Conservation (phyloP, 179 eudicot species). For the Spinacia oleracea region DNA sequence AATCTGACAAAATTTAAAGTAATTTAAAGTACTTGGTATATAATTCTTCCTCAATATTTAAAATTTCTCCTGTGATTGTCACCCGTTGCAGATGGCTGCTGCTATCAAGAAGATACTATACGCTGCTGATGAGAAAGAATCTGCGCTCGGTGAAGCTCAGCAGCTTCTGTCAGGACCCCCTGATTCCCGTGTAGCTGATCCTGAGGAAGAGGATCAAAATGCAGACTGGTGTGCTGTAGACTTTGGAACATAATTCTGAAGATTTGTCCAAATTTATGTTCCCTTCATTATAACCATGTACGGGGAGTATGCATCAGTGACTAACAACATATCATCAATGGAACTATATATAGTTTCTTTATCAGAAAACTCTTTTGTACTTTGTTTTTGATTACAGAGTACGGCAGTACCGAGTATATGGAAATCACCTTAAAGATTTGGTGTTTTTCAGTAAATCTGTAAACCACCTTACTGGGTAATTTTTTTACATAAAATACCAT, state of each 20-base stretch:
- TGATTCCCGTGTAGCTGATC: conserved; percentile 17
- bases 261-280: neutral
- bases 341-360: neutral
- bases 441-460: neutral
- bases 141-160: conserved; percentile 63
- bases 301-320: neutral
- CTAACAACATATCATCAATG: conserved; percentile 1
- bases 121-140: conserved; percentile 68
- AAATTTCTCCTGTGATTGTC: neutral
- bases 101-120: conserved; percentile 80
- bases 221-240: conserved; percentile 17
- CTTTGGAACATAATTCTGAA: neutral
- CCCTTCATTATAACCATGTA: conserved; percentile 3
- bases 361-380: neutral
- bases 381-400: too few relatives aligned
- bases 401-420: too few relatives aligned
- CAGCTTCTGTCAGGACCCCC: conserved; percentile 39
- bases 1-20: neutral
- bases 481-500: too few relatives aligned
- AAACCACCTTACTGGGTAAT: too few relatives aligned
- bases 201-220: conserved; percentile 19
- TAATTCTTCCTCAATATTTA: neutral
- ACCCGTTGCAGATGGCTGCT: conserved; percentile 58
- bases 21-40: too few relatives aligned
- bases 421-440: neutral